phyloP scores from a whole-genome alignment of 805 yeast species.

The Spathaspora girioi region DNA sequence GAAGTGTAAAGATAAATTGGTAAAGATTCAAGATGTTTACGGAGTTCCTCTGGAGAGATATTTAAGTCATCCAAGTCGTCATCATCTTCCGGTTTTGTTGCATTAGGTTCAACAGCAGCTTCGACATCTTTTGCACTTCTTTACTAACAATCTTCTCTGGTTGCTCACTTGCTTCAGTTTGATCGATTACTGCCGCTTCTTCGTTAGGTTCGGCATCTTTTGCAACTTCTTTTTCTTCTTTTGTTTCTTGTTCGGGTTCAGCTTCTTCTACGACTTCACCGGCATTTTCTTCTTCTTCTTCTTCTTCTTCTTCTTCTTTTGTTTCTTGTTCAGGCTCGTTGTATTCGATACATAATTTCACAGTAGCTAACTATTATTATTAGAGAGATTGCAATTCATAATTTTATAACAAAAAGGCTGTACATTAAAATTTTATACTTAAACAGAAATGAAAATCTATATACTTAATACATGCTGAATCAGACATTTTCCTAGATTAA shows the following conservation, averaged over 20 bases:
- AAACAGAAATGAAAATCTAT: no score
- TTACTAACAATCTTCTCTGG: background rate
- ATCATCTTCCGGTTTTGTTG: conserved; percentile 5
- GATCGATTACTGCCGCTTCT: background rate
- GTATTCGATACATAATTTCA: no score
- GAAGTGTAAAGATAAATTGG: conserved; percentile 83
- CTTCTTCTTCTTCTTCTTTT: no score
- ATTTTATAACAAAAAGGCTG: no score
- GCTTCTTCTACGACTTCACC: conserved; percentile 1
- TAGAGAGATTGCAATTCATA: no score
- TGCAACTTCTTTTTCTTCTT: conserved; percentile 6
- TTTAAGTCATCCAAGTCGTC: conserved; percentile 23
- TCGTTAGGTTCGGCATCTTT: conserved; percentile 4
- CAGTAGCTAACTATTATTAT: no score
- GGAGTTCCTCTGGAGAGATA: conserved; percentile 39
- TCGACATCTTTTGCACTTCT: conserved; percentile 5
- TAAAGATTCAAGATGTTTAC: conserved; percentile 39
- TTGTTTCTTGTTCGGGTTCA: background rate
- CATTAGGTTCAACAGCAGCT: background rate
- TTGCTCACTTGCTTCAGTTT: conserved; percentile 5
- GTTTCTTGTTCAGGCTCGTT: background rate
- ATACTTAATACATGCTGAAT: no score
- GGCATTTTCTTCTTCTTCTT: no score
- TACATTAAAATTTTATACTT: no score
- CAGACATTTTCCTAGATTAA: no score